Conservation (phyloP, 768 basidiomycete genomes). For the Trametes elegans region DNA sequence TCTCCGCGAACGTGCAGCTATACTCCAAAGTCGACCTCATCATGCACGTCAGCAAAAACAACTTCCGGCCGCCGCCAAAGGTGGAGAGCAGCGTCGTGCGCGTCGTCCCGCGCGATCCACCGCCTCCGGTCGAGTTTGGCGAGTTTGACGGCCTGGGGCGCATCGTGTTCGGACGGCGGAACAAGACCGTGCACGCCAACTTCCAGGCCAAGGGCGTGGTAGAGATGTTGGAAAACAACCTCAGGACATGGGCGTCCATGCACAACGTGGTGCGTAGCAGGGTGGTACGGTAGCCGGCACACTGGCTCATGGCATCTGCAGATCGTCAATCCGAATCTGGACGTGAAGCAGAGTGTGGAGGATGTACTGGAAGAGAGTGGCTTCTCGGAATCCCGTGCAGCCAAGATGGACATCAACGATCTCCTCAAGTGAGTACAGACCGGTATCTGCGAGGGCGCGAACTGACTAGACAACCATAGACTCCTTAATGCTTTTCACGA, state of each 20-base stretch:
- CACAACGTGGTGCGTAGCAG: slow-evolving; percentile 60
- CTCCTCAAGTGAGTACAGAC: slow-evolving; percentile 67
- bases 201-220: slow-evolving; percentile 94
- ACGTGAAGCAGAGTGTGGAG: slow-evolving; percentile 72
- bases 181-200: slow-evolving; percentile 86
- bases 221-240: slow-evolving; percentile 92
- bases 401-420: slow-evolving; percentile 94
- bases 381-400: slow-evolving; percentile 74
- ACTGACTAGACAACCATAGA: slow-evolving; percentile 34
- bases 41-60: slow-evolving; percentile 95
- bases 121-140: slow-evolving; percentile 92
- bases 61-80: slow-evolving; percentile 93
- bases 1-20: slow-evolving; percentile 96
- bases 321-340: slow-evolving; percentile 67
- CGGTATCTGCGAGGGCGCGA: not conserved
- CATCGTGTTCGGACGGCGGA: slow-evolving; percentile 85
- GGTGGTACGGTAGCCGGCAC: not conserved
- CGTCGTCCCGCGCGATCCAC: slow-evolving; percentile 89
- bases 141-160: slow-evolving; percentile 96
- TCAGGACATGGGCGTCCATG: slow-evolving; percentile 87
- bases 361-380: slow-evolving; percentile 69
- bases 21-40: slow-evolving; percentile 96
- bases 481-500: slow-evolving; percentile 73
- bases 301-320: slow-evolving; percentile 31
- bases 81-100: slow-evolving; percentile 94